phyloP scores from a whole-genome alignment of 768 basidiomycete species.

The Termitomyces sp. region DNA sequence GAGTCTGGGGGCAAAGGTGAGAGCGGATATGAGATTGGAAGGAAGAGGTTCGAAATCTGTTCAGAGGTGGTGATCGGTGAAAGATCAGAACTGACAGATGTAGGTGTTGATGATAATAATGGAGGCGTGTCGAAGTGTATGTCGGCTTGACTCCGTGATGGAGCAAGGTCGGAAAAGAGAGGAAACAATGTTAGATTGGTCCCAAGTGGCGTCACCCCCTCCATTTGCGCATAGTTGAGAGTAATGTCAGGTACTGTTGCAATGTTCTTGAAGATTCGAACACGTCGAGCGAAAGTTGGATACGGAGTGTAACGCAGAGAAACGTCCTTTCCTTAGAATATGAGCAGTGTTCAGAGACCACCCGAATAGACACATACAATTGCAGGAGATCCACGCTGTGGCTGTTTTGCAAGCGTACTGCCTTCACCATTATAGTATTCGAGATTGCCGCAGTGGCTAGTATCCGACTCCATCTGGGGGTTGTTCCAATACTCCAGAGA shows the following conservation, averaged over 20 bases:
- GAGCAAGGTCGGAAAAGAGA: background rate
- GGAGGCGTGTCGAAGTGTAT: background rate
- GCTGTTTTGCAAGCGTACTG: background rate
- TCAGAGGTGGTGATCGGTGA: background rate
- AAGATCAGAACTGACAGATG: background rate
- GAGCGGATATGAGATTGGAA: background rate
- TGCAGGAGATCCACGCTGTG: background rate
- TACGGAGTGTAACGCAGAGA: background rate
- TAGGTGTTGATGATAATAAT: background rate
- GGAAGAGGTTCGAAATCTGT: background rate
- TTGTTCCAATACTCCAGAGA: background rate
- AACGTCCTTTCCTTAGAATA: background rate
- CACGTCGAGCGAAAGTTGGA: background rate
- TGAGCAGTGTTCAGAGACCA: background rate
- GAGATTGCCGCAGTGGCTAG: background rate
- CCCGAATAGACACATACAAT: background rate
- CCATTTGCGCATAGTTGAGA: constrained; percentile 2
- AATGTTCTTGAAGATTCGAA: constrained; percentile 1
- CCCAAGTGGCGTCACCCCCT: background rate
- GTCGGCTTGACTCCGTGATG: background rate
- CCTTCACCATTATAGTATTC: background rate
- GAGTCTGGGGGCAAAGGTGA: background rate
- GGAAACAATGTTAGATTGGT: background rate
- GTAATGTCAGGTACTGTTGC: constrained; percentile 3
- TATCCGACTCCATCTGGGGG: background rate